Evolutionary conservation across 1,139 yeast species (phyloP).

Genomic region (Kurtzmaniella natalensis): DNA sequence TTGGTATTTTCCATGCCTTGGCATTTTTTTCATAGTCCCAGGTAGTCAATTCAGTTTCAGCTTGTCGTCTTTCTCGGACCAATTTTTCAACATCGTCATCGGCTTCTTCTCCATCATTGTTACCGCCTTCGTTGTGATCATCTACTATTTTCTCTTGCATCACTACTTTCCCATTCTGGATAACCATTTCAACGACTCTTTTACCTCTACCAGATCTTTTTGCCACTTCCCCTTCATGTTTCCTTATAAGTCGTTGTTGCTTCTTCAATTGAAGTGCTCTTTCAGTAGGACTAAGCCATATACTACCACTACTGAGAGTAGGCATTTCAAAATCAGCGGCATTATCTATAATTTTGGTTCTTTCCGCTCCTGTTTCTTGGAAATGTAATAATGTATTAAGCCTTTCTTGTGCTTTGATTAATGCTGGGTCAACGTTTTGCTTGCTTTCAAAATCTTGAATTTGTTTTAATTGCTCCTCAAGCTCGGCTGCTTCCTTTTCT

Average conservation of each 20-base stretch:
- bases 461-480: slow-evolving; percentile 33
- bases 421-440: slow-evolving; percentile 46
- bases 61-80: slow-evolving; percentile 17
- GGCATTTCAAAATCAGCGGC: slow-evolving; percentile 82
- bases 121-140: slow-evolving; percentile 1
- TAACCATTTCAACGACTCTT: slow-evolving; percentile 70
- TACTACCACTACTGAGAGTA: slow-evolving; percentile 44
- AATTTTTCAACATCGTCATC: slow-evolving; percentile 24
- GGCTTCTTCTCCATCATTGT: slow-evolving; percentile 20
- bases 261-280: slow-evolving; percentile 76
- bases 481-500: slow-evolving; percentile 30
- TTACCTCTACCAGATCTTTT: slow-evolving; percentile 69
- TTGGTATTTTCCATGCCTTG: slow-evolving; percentile 49
- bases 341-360: slow-evolving; percentile 89
- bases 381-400: slow-evolving; percentile 69
- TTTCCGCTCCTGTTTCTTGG: slow-evolving; percentile 82
- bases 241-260: slow-evolving; percentile 71
- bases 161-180: slow-evolving; percentile 75
- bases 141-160: slow-evolving; percentile 37
- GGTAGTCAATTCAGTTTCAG: slow-evolving; percentile 14
- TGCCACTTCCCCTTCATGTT: slow-evolving; percentile 54
- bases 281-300: slow-evolving; percentile 89
- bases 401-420: slow-evolving; percentile 64
- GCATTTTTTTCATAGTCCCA: slow-evolving; percentile 61
- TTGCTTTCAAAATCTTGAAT: slow-evolving; percentile 33